phyloP scores from a whole-genome alignment of 177 flowering plant species.

The Vitis hybrid region DNA sequence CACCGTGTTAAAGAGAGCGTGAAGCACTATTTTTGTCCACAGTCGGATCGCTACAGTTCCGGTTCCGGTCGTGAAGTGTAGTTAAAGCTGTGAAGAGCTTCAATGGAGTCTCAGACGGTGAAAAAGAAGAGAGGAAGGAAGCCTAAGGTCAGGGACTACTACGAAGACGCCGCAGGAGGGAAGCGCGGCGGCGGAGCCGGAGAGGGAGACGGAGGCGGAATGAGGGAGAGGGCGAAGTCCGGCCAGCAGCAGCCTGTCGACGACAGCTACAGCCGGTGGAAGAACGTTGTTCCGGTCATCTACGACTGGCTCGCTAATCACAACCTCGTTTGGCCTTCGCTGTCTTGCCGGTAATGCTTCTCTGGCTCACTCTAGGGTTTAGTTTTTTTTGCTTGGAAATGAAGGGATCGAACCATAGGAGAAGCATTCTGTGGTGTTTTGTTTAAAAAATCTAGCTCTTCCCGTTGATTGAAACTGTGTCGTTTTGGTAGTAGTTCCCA shows the following conservation, averaged over 20 bases:
- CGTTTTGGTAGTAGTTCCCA: background rate
- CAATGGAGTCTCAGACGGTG: conserved; percentile 15
- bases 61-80: too few relatives aligned
- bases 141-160: conserved; percentile 36
- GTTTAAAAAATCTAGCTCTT: too few relatives aligned
- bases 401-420: too few relatives aligned
- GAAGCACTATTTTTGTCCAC: too few relatives aligned
- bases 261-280: conserved; percentile 66
- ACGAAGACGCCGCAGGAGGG: conserved; percentile 1
- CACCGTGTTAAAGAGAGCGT: too few relatives aligned
- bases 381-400: too few relatives aligned
- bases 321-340: conserved; percentile 77
- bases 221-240: conserved; percentile 16
- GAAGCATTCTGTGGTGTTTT: too few relatives aligned
- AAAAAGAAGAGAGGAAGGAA: conserved; percentile 37
- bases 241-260: conserved; percentile 27
- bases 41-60: too few relatives aligned
- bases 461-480: too few relatives aligned
- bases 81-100: too few relatives aligned
- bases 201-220: conserved; percentile 26
- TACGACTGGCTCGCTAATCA: conserved; percentile 76
- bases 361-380: conserved; percentile 15
- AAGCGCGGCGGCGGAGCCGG: conserved; percentile 3
- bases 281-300: conserved; percentile 62
- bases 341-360: conserved; percentile 57